Conservation (phyloP, 2,329 filamentous ascomycete genomes). For the Pestalotiopsis sp. region DNA sequence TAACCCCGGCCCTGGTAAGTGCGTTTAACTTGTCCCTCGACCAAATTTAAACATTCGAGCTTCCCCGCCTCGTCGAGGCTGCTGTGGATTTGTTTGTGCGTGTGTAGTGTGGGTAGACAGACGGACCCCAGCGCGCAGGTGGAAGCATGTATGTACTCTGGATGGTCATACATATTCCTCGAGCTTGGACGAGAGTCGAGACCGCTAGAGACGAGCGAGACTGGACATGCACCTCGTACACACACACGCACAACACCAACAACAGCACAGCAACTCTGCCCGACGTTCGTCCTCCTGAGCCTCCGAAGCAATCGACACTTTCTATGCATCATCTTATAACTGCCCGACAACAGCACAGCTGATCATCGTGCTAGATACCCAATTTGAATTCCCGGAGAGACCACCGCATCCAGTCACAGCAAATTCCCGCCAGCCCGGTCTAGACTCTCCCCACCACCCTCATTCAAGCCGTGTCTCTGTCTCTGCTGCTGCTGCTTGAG, state of each 20-base stretch:
- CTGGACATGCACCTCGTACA: background rate
- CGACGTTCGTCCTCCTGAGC: background rate
- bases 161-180: background rate
- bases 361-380: background rate
- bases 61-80: conserved; percentile 5
- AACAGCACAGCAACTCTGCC: background rate
- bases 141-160: background rate
- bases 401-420: background rate
- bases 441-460: conserved; percentile 4
- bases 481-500: background rate
- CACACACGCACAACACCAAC: background rate
- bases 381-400: background rate
- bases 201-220: background rate
- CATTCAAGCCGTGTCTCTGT: background rate
- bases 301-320: background rate
- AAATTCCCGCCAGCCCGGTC: background rate
- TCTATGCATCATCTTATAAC: background rate
- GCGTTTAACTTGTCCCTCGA: background rate
- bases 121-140: background rate
- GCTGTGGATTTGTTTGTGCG: background rate
- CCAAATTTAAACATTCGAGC: background rate
- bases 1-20: background rate
- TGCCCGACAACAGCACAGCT: background rate
- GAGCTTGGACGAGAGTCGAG: background rate
- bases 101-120: background rate